Base-by-base conservation (phyloP, 345 rosid genomes). In the Euphorbia tirucalli region DNA sequence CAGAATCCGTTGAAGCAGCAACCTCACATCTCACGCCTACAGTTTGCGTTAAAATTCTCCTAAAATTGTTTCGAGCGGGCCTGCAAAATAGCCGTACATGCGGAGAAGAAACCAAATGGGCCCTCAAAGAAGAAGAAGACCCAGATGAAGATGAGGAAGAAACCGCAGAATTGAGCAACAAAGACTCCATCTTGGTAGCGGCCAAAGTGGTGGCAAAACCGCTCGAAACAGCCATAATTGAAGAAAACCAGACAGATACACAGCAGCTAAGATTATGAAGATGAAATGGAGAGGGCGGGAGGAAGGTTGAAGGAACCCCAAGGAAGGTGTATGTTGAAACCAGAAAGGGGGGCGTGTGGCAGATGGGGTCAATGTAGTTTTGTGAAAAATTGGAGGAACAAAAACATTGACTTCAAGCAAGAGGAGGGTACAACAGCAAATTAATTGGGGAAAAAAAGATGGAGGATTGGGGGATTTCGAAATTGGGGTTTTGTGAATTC, bases 101-200 rank as follows among this genome's bases (percentile, higher is more conserved):
- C 7, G 24, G 63, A 19, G 68, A 18, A 16, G 46, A 10, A 22
- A 32, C 31, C 64, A 50, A 48, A 43, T 35, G 64, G 10, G 65
- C 18, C 58, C 60, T 44, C 46, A 54, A 65, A 25, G 71, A 27
- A 31, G 64, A 65, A 11, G 60, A 37, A 5, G 71, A 63, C 0
- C n/a, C n/a, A n/a, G n/a, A n/a, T n/a, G n/a, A n/a, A n/a, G n/a
- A n/a, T n/a, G 68, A 43, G 10, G 79, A 70, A 11, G 79, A 76
- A 44, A 65, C 30, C 31, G 77, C 18, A 25, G 75, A 65, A 76
- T 65, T 71, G 13, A 76, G 49, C 69, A 65, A 39, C 49, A 79
- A 66, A 59, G 82, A 49, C 69, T 74, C 82, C 72, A 79, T 70
- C 58, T 79, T 79, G 37, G 78, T 72, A 65, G 62, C 78, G 14